A percentile compares a stretch with the other conserved stretches of the same genome.
These are phyloP conservation scores for Phialocephala subalpina DNA, from an alignment of 2,329 filamentous ascomycete genomes.

Conservation along the genomic window DNA sequence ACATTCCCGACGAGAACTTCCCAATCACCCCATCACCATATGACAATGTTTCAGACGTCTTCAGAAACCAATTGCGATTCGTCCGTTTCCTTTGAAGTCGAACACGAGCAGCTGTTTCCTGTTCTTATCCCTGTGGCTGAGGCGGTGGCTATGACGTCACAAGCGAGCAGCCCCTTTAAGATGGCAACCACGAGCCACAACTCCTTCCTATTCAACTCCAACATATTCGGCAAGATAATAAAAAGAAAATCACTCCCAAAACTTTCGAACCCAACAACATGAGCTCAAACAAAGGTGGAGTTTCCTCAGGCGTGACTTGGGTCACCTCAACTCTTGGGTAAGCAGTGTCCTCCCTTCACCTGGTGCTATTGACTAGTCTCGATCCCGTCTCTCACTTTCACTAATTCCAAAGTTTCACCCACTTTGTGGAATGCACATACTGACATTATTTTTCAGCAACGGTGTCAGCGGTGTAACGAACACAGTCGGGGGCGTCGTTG, in stretches of 20 bases:
- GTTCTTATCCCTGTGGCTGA: slow-evolving; percentile 3
- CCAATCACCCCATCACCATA: too few species aligned
- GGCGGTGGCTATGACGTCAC: slow-evolving; percentile 5
- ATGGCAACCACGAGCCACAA: background rate
- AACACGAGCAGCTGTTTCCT: background rate
- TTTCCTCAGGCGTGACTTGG: slow-evolving; percentile 30
- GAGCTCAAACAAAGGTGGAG: slow-evolving; percentile 28
- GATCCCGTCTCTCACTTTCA: background rate
- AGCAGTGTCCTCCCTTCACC: background rate
- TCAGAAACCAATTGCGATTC: too few species aligned
- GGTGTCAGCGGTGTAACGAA: slow-evolving; percentile 33
- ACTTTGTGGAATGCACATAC: background rate
- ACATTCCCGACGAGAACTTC: too few species aligned
- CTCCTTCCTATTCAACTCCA: too few species aligned
- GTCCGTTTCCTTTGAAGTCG: too few species aligned
- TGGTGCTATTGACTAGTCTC: background rate
- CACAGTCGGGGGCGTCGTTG: slow-evolving; percentile 36
- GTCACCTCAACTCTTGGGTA: slow-evolving; percentile 32
- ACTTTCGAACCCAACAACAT: background rate
- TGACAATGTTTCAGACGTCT: too few species aligned
- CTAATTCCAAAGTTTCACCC: background rate
- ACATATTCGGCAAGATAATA: too few species aligned
- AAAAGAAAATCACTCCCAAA: too few species aligned
- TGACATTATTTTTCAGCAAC: slow-evolving; percentile 22
- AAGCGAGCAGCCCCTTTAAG: background rate